Percentiles rank a stretch among this genome's conserved stretches.
phyloP scores from a whole-genome alignment of 2,329 filamentous ascomycete genomes.

The Myrmaecium sp. region DNA sequence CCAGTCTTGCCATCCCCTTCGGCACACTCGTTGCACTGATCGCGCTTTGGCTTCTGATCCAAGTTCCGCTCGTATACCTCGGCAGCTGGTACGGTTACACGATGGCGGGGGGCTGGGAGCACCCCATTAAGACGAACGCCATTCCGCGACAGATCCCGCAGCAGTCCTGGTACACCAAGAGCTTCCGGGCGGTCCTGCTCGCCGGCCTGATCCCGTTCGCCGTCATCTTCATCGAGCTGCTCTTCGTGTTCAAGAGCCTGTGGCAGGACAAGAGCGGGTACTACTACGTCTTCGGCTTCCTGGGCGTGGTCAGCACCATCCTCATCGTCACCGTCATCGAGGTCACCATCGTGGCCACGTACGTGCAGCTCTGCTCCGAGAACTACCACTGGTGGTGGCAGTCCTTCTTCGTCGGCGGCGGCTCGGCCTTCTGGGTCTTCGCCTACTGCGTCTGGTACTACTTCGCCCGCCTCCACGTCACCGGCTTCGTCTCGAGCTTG shows the following conservation, averaged over 20 bases:
- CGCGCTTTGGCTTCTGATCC: constrained; percentile 68
- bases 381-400: constrained; percentile 92
- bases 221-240: constrained; percentile 72
- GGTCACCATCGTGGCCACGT: constrained; percentile 68
- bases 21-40: constrained; percentile 57
- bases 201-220: constrained; percentile 70
- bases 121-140: constrained; percentile 60
- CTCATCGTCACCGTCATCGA: constrained; percentile 63
- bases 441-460: constrained; percentile 75
- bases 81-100: constrained; percentile 65
- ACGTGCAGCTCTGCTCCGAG: constrained; percentile 68
- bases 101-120: constrained; percentile 52
- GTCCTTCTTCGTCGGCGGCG: constrained; percentile 63
- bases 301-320: constrained; percentile 56
- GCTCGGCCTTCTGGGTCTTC: constrained; percentile 67
- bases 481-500: constrained; percentile 60
- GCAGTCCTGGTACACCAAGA: constrained; percentile 59
- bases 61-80: constrained; percentile 67
- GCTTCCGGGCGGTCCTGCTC: constrained; percentile 46
- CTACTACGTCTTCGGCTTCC: constrained; percentile 82
- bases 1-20: constrained; percentile 74
- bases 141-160: constrained; percentile 58
- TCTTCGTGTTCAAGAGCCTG: constrained; percentile 73
- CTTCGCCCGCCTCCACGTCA: constrained; percentile 61
- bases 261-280: constrained; percentile 87